These are phyloP conservation scores for Trichophyton schoenleinii DNA, from an alignment of 2,329 filamentous ascomycete genomes.

Conservation along the genomic window DNA sequence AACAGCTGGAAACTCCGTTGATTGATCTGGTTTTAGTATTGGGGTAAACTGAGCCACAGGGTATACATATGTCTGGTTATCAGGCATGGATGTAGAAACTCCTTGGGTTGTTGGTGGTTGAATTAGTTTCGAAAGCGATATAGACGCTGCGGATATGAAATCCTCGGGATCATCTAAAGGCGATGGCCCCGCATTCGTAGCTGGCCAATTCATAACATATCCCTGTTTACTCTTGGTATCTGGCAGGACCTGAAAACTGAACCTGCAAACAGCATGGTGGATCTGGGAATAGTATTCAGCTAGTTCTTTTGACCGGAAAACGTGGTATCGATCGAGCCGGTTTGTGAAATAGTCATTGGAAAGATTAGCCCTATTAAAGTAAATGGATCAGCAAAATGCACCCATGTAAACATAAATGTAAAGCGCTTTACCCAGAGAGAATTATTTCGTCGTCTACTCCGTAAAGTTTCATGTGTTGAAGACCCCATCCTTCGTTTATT, in stretches of 20 bases:
- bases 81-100: constrained; percentile 19
- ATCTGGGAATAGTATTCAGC: constrained; percentile 72
- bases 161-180: constrained; percentile 57
- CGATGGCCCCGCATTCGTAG: constrained; percentile 58
- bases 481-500: constrained; percentile 95
- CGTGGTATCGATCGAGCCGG: constrained; percentile 84
- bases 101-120: constrained; percentile 33
- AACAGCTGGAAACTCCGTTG: constrained; percentile 77
- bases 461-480: constrained; percentile 99
- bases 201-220: constrained; percentile 59
- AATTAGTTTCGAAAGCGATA: constrained; percentile 54
- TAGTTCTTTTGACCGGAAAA: constrained; percentile 68
- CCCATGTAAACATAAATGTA: background rate
- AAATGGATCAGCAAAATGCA: constrained; percentile 7
- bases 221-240: constrained; percentile 30
- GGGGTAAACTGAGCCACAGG: constrained; percentile 80
- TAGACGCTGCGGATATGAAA: constrained; percentile 59
- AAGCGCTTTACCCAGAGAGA: constrained; percentile 58
- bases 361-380: constrained; percentile 56
- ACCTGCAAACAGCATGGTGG: constrained; percentile 60
- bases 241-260: constrained; percentile 71
- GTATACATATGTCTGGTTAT: constrained; percentile 63
- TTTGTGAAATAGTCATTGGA: constrained; percentile 94
- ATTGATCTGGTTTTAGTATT: constrained; percentile 63
- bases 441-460: constrained; percentile 92